Evolutionary conservation across 139 green algal genomes (phyloP).

Genomic region (Micractinium sp.): DNA sequence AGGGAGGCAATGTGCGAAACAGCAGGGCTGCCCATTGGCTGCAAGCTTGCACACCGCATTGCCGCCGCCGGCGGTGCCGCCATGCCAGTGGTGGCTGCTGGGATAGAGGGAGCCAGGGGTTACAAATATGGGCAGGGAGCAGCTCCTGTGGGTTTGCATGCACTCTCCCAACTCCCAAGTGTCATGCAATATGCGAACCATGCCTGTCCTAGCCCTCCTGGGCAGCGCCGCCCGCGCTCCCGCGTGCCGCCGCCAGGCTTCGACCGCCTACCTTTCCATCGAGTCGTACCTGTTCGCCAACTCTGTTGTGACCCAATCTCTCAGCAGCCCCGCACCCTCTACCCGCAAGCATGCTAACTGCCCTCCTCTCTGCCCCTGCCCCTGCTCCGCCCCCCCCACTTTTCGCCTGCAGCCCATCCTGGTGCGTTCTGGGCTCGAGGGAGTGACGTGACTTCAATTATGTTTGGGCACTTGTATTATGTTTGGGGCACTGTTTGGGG

Average conservation of each 20-base stretch:
- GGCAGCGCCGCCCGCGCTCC: too few species aligned
- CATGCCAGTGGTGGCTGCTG: neutral
- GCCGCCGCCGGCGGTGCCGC: neutral
- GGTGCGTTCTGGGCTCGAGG: too few species aligned
- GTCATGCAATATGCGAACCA: too few species aligned
- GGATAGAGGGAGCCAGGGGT: neutral
- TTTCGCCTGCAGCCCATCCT: neutral
- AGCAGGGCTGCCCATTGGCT: neutral
- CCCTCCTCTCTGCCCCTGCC: neutral
- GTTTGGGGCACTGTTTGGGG: too few species aligned
- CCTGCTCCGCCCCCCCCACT: too few species aligned
- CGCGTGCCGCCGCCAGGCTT: too few species aligned
- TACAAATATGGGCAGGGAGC: neutral
- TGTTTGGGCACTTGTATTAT: neutral
- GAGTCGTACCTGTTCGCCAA: neutral
- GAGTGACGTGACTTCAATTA: too few species aligned
- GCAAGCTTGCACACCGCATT: neutral
- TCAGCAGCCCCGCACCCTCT: constrained; percentile 6
- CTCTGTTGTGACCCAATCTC: neutral
- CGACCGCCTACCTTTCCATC: neutral
- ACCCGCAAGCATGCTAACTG: neutral
- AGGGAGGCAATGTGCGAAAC: neutral
- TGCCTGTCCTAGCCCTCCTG: too few species aligned
- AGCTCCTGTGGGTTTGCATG: too few species aligned
- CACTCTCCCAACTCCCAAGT: too few species aligned